Evolutionary conservation across 805 yeast genomes (phyloP), one percentile per base, ranked within the genome.

Genomic region (Yarrowia sp.): DNA sequence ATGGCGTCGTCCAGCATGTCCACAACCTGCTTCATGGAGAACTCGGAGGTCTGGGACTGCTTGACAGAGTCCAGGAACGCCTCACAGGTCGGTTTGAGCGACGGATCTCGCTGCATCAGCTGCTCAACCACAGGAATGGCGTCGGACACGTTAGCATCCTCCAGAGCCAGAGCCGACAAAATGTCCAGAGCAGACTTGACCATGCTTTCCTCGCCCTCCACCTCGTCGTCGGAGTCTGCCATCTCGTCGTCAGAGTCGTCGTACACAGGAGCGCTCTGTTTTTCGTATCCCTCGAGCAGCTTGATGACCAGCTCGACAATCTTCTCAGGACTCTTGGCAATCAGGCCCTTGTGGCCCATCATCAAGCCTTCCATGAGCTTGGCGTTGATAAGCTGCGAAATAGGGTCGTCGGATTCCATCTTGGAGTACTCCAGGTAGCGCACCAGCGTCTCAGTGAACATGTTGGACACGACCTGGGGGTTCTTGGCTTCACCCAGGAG

Each of bases 1-100:
- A 87, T 74, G 0, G 92, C 88, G 72, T 92, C 97, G 62, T 84
- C 84, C 42, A 94, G 72, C 63, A 85, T 82, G 0, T 80, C 76
- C 35, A 89, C 74, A 0, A 97, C 97, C 31, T 82, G 77, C 14
- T 81, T 79, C 49, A 87, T 63, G 5, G 58, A 51, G 24, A 51
- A 51, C 16, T 51, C 42, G 1, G 58, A 22, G 4, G 31, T 22
- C 18, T 31, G 41, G 2, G 58, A 51, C 24, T 33, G 41, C 8
- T 51, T 51, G 13, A 51, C 32, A 10, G 42, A 33, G 42, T 51
- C 58, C 58, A 51, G 13, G 9, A 51, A 51, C 2, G 42, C 16
- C 24, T 51, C 42, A 12, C 58, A 51, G 1, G 42, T 19, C 7
- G 6, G 18, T 24, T 24, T 22, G 13, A 51, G 12, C 1, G 31